Conservation (phyloP, 805 yeast genomes). For the Yamadazyma akitaensis region DNA sequence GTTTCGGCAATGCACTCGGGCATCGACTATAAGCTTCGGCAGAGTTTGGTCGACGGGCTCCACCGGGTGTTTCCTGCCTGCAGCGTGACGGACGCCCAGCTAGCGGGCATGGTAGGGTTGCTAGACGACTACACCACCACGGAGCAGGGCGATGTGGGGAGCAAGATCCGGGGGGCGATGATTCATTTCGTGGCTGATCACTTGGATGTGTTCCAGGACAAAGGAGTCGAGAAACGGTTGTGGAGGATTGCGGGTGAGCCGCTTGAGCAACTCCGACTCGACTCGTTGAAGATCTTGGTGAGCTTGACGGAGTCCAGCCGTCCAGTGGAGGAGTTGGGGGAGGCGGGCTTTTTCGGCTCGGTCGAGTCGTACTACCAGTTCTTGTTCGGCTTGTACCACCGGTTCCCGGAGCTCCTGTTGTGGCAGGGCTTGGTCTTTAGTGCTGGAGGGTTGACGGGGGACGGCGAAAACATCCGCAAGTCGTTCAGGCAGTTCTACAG, state of each 20-base stretch:
- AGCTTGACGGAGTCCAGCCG: too few relatives aligned
- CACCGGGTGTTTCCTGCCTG: background rate
- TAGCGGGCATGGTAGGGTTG: conserved; percentile 24
- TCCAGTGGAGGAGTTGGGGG: too few relatives aligned
- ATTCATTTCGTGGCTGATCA: conserved; percentile 38
- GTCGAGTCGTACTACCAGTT: conserved; percentile 2
- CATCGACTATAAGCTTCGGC: conserved; percentile 30
- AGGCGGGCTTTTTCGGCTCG: too few relatives aligned
- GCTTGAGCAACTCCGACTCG: conserved; percentile 49
- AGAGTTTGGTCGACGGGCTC: conserved; percentile 21
- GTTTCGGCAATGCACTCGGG: conserved; percentile 22
- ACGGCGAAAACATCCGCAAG: conserved; percentile 40
- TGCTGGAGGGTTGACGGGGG: conserved; percentile 55
- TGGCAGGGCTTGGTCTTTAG: conserved; percentile 56
- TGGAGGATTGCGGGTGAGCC: conserved; percentile 59
- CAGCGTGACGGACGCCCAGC: background rate
- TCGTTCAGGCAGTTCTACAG: conserved; percentile 34
- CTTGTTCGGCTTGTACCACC: conserved; percentile 6
- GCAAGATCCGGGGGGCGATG: conserved; percentile 57
- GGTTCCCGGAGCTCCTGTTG: conserved; percentile 25
- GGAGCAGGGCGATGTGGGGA: conserved; percentile 90
- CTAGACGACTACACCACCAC: conserved; percentile 78
- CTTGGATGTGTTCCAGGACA: conserved; percentile 6
- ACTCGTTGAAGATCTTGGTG: conserved; percentile 28
- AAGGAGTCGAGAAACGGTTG: background rate